Evolutionary conservation across 2,329 filamentous ascomycete genomes (phyloP).

Genomic region (Thelonectria olida): DNA sequence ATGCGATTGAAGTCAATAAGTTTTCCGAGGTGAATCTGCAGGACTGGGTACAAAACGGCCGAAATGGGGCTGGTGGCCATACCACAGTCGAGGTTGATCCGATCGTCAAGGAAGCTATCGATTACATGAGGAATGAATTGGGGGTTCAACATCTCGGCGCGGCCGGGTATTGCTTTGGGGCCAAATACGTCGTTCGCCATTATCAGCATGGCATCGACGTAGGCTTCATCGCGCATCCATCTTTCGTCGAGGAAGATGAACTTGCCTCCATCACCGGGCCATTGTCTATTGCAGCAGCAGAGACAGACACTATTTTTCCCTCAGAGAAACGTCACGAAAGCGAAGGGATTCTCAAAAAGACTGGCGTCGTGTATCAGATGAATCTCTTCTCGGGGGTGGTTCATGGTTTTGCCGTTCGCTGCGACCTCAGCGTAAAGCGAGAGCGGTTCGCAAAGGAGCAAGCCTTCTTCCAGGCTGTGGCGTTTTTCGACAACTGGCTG

Average conservation of each 20-base stretch:
- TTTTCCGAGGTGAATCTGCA: slow-evolving; percentile 37
- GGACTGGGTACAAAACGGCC: slow-evolving; percentile 48
- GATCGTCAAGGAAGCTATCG: slow-evolving; percentile 49
- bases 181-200: slow-evolving; percentile 71
- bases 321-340: slow-evolving; percentile 69
- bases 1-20: slow-evolving; percentile 56
- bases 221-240: slow-evolving; percentile 82
- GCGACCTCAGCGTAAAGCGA: slow-evolving; percentile 63
- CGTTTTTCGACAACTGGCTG: slow-evolving; percentile 67
- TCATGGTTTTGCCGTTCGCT: slow-evolving; percentile 81
- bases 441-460: slow-evolving; percentile 80
- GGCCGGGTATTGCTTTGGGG: slow-evolving; percentile 81
- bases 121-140: slow-evolving; percentile 62
- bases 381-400: slow-evolving; percentile 75
- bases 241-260: slow-evolving; percentile 75
- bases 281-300: slow-evolving; percentile 71
- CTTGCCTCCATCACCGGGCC: slow-evolving; percentile 71
- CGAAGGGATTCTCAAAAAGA: slow-evolving; percentile 67
- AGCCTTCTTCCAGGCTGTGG: slow-evolving; percentile 79
- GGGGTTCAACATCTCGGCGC: slow-evolving; percentile 68
- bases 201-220: slow-evolving; percentile 70
- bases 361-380: slow-evolving; percentile 75
- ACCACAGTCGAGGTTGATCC: slow-evolving; percentile 40
- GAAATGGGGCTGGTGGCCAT: slow-evolving; percentile 55
- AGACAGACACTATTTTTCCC: slow-evolving; percentile 73